Evolutionary conservation across 306 rosid species (phyloP).

Genomic region (Prosopis cineraria): DNA sequence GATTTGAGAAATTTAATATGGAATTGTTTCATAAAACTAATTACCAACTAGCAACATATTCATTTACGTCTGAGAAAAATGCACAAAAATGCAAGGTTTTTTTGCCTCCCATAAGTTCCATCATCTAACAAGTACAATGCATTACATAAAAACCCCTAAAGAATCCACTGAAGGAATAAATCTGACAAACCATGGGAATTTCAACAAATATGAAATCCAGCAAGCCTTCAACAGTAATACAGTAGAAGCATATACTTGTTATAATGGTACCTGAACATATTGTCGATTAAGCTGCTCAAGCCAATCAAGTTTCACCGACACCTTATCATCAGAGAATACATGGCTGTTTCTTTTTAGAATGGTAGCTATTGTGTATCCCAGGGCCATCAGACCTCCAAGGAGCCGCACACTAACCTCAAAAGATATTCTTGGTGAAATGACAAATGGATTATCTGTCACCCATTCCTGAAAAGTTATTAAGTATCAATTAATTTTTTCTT

Average conservation of each 20-base stretch:
- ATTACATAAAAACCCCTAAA: conserved; percentile 21
- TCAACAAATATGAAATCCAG: conserved; percentile 12
- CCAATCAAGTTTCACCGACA: conserved; percentile 91
- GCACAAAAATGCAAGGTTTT: not conserved
- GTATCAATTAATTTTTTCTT: conserved; percentile 34
- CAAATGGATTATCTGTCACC: conserved; percentile 95
- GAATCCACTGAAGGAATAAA: conserved; percentile 19
- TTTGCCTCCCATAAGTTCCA: conserved; percentile 3
- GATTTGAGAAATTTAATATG: not conserved
- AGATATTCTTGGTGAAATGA: conserved; percentile 97
- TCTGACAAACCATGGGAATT: conserved; percentile 5
- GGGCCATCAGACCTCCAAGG: conserved; percentile 98
- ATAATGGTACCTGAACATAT: conserved; percentile 78
- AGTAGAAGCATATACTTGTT: not conserved
- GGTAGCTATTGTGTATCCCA: conserved; percentile 97
- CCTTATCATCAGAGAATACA: conserved; percentile 74
- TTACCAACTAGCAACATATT: not conserved
- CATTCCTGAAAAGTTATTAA: conserved; percentile 71
- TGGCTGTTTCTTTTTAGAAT: conserved; percentile 94
- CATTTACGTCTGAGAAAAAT: not conserved
- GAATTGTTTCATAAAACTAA: conserved; percentile 3
- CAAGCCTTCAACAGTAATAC: conserved; percentile 23
- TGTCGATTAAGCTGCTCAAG: conserved; percentile 85
- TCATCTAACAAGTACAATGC: not conserved
- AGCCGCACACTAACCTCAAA: conserved; percentile 99